Evolutionary conservation across 768 basidiomycete genomes (phyloP), one percentile per base, ranked within the genome.

Genomic region (Termitomyces sp.): DNA sequence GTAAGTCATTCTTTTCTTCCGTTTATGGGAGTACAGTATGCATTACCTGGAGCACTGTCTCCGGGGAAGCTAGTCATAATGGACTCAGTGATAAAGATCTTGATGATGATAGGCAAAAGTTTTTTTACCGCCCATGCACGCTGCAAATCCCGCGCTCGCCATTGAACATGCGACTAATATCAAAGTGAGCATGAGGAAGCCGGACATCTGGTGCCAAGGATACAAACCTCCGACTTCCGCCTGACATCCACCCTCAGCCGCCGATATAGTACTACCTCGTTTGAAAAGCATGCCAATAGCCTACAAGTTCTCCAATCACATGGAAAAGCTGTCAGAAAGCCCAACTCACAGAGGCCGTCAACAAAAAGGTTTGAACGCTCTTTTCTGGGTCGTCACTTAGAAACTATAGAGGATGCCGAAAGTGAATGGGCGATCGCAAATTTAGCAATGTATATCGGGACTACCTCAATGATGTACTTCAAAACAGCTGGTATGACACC

Each of bases 211-310:
- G 3, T 30, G 3, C 26, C 12, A 10, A 39, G n/a, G 6, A 52
- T 44, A 66, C 75, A 32, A 67, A 89, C 89, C 89, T 70, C 95
- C 95, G 4, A 98, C 95, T 76, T 96, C 94, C 20, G 94, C 94
- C 75, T 94, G 92, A 70, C 94, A 96, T 12, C 87, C 94, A 20
- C 95, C 95, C 73, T 98, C 96, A 0, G 96, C 95, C 14, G 95
- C 95, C 47, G 90, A 92, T 51, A 98, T 97, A 2, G 95, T 96
- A 61, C 93, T 93, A n/a, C 95, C 94, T 58, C 95, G 85, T 70
- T 98, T 98, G 78, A 94, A 96, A 33, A 97, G 76, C 95, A 97
- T 97, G 16, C 95, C 94, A 53, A 96, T 74, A 9, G 95, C 89
- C 89, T 91, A 51, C 18, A 48, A 59, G 27, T 65, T 50, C 53